Evolutionary conservation across 2,329 filamentous ascomycete species (phyloP).

Genomic region (Helotiales sp.): DNA sequence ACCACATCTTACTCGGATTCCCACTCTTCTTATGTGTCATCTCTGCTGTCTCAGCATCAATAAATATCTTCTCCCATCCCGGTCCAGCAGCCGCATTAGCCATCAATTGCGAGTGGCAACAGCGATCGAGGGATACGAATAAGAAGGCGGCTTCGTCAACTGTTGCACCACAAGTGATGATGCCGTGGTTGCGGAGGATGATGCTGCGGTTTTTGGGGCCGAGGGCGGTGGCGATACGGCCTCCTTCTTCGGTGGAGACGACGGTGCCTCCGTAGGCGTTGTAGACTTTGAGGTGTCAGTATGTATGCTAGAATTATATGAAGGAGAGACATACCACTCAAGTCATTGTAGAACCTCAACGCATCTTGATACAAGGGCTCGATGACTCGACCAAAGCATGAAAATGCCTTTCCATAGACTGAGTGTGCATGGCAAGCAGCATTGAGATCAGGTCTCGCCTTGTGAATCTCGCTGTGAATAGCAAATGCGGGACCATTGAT

Average conservation of each 20-base stretch:
- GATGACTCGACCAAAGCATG: slow-evolving; percentile 16
- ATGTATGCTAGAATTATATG: background rate
- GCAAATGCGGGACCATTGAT: slow-evolving; percentile 33
- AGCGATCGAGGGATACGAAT: slow-evolving; percentile 42
- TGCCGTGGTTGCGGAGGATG: slow-evolving; percentile 43
- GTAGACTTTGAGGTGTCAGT: slow-evolving; percentile 32
- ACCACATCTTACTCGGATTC: background rate
- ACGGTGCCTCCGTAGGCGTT: slow-evolving; percentile 47
- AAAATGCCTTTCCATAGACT: slow-evolving; percentile 59
- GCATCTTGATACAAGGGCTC: slow-evolving; percentile 26
- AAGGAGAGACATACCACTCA: background rate
- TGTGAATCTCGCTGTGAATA: slow-evolving; percentile 41
- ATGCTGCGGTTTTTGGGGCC: slow-evolving; percentile 40
- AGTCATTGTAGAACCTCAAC: slow-evolving; percentile 40
- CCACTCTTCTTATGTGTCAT: slow-evolving; percentile 1
- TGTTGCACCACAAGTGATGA: slow-evolving; percentile 43
- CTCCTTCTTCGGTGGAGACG: slow-evolving; percentile 44
- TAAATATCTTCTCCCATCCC: background rate
- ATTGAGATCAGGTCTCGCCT: slow-evolving; percentile 54
- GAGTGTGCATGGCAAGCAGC: slow-evolving; percentile 57
- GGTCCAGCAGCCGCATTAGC: slow-evolving; percentile 13
- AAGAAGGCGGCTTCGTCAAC: slow-evolving; percentile 44
- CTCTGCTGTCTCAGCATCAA: background rate
- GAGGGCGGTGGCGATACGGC: slow-evolving; percentile 41
- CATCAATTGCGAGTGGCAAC: slow-evolving; percentile 40